Base-by-base conservation (phyloP, 2,329 filamentous ascomycete genomes). In the Allantophomopsis lycopodina region DNA sequence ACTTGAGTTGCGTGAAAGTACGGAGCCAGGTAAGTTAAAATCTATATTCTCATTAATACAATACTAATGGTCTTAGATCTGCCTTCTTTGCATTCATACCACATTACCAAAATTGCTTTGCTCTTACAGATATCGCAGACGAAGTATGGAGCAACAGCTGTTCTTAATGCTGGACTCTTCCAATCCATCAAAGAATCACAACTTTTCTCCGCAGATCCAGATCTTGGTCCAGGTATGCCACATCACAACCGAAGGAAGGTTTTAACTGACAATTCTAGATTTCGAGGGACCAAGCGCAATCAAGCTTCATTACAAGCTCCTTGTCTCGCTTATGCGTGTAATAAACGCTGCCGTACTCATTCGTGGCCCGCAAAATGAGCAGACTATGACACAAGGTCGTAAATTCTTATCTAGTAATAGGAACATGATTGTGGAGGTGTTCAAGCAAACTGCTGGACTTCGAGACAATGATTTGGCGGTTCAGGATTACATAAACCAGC, bases 111-210 rank as follows among this genome's bases (percentile, higher is more conserved):
- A 46, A 71, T 96, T 21, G 77, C 85, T 2, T 73, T 98, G 13
- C 72, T 98, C 18, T 70, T 94, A 17, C 80, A 87, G 47, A 73
- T 96, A 38, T 83, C 83, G 40, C 85, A 94, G 56, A 89, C 82
- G 2, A 79, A 83, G 42, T 65, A 72, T n/a, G 93, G 91, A 20
- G 88, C 91, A 36, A 81, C 80, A 42, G 77, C 85, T 46, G 76
- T 95, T n/a, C 69, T 96, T 33, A 87, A 93, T 52, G 83, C 85
- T 7, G 89, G 89, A 45, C 70, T 98, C 5, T 89, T 98, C 64
- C 73, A 79, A 35, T 73, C 84, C 0, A 65, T 96, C 20, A 81
- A 83, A 45, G 74, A 81, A 41, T 94, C 87, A 1, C 76, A 78
- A n/a, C 70, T 96, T 16, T 98, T 96, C 57, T 69, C 78, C 7